Evolutionary conservation across 202 grass and related monocot genomes (phyloP), one percentile per base, ranked within the genome.

Genomic region (Bolboschoenoplectus hybrid): DNA sequence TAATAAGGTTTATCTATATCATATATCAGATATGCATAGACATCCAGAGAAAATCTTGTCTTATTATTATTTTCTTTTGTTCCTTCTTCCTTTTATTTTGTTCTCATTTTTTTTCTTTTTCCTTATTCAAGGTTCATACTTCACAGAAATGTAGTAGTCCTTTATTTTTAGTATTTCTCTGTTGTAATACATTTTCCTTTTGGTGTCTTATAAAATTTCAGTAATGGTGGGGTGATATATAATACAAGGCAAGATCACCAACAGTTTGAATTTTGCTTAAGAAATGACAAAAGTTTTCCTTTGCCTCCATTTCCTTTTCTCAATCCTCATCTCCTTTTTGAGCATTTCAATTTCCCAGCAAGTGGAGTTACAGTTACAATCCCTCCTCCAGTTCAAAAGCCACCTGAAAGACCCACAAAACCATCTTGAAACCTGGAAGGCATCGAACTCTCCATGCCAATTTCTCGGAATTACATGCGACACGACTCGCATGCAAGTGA

Each of bases 391-490:
- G 61, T 85, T 99, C 56, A 99, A 91, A 82, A 87, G 62, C 39
- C 85, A 88, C 69, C 58, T 99, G 49, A 69, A 94, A 17, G 97
- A 99, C 85, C 97, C 97, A 88, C 45, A 88, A 41, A 93, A 90
- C 67, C 73, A 89, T 87, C 85, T 99, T 43, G 11, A 66, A 63
- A 90, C 77, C 50, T 99, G 97, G 97, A 84, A 84, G 19, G 86
- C 87, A 55, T 91, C 85, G 41, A 89, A 88, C 38, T 87, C 89
- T 57, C 85, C 83, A 0, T 99, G 97, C 61, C 82, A 94, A 52
- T 97, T 97, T 88, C 76, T 83, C 1, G 97, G 97, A 72, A 90
- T 99, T 85, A 81, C 52, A 13, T 99, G 97, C 20, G 83, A 93
- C 69, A 16, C 83, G 2, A 84, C 80, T 84, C 87, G 82, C 46